Evolutionary conservation across 805 yeast genomes (phyloP).

Genomic region (Isabelozyma heimii): DNA sequence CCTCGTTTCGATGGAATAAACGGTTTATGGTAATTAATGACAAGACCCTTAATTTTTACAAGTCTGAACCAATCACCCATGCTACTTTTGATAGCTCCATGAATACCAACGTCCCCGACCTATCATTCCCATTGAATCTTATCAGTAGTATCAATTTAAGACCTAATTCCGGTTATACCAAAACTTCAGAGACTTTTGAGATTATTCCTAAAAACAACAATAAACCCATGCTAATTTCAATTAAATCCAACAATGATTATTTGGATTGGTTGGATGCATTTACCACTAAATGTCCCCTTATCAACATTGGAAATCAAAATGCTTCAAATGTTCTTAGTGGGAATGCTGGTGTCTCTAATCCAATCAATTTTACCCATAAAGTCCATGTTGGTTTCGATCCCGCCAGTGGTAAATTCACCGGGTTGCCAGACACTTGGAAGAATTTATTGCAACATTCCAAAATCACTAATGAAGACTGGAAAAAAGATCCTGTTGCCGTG

Average conservation of each 20-base stretch:
- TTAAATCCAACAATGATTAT: slow-evolving; percentile 76
- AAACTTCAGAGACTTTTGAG: slow-evolving; percentile 66
- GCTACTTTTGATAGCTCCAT: slow-evolving; percentile 31
- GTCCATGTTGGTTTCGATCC: slow-evolving; percentile 90
- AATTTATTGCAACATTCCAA: slow-evolving; percentile 54
- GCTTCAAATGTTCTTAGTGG: slow-evolving; percentile 15
- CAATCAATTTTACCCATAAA: slow-evolving; percentile 91
- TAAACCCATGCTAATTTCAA: slow-evolving; percentile 69
- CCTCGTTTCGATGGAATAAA: slow-evolving; percentile 90
- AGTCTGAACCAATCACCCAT: slow-evolving; percentile 47
- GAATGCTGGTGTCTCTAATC: slow-evolving; percentile 70
- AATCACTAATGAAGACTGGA: slow-evolving; percentile 61
- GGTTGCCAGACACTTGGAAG: slow-evolving; percentile 59
- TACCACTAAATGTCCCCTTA: slow-evolving; percentile 69
- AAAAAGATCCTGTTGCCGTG: slow-evolving; percentile 62
- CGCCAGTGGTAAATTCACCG: slow-evolving; percentile 57
- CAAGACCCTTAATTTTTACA: slow-evolving; percentile 70
- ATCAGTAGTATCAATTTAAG: slow-evolving; percentile 53
- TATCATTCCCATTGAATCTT: slow-evolving; percentile 37
- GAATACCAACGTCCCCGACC: slow-evolving; percentile 23
- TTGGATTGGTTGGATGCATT: slow-evolving; percentile 91
- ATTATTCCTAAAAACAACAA: slow-evolving; percentile 52
- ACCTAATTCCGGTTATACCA: slow-evolving; percentile 44
- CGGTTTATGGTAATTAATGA: slow-evolving; percentile 78
- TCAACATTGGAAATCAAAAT: slow-evolving; percentile 31